Base-by-base conservation (phyloP, 2,329 filamentous ascomycete species). In the Calonectria hawksworthii region DNA sequence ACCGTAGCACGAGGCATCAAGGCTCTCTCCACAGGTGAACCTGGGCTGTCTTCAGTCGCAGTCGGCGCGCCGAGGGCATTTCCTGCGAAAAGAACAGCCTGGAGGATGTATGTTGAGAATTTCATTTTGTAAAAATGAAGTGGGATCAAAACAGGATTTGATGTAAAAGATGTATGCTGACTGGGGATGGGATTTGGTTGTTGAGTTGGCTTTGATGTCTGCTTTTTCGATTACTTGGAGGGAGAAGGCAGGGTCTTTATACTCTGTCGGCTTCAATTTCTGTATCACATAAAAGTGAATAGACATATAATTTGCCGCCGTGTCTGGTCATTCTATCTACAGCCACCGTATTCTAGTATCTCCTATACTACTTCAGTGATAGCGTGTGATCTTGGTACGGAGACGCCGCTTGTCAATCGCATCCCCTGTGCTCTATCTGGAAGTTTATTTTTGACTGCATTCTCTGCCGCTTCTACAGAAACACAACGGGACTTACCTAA, bases 1-100 rank as follows among this genome's bases (percentile, higher is more conserved):
- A 83, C 80, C 23, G 77, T 74, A 11, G 70, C 81, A 10, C 78
- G 76, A 51, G 3, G 9, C 47, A 13, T 13, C 3, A 51, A 10
- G 14, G 2, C 47, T 51, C 47, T 51, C 47, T 51, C n/a, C 3
- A 26, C 23, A 16, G 47, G 47, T 7, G 23, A 11, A 13, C 5
- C 47, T 14, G 4, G n/a, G 11, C 16, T 26, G n/a, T n/a, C 21
- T 50, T 50, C 47, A 23, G 23, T 13, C 47, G 14, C 8, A 13
- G 47, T 51, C n/a, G 47, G 47, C 10, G 47, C 47, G 2, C n/a
- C 23, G 10, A 51, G 23, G 23, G 47, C 47, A 10, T 26, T 10
- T 4, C 47, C 47, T 14, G 47, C 23, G 3, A 51, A 23, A 8
- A 13, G 6, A 26, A 51, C 10, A 6, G 47, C 47, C 6, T 26